Base-by-base conservation (phyloP, 176 grass and related monocot genomes). In the Triticum monococcum region DNA sequence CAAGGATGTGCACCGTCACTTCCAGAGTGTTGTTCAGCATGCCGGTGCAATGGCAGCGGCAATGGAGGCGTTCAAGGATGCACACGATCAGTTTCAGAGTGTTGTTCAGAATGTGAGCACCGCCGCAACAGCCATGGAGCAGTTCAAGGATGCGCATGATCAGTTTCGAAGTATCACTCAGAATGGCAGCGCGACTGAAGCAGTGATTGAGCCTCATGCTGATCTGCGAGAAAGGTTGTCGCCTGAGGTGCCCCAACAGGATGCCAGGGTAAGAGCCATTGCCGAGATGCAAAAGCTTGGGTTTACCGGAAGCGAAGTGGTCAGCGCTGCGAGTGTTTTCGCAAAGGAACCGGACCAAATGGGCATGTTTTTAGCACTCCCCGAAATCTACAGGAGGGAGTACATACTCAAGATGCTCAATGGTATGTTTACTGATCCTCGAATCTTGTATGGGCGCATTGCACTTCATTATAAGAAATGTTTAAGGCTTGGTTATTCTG, bases 281-380 rank as follows among this genome's bases (percentile, higher is more conserved):
- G 66, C 68, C 41, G 89, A 87, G 79, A 72, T 87, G 61, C 68
- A 87, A 46, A 90, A 90, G 67, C 35, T 90, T 80, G 80, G 80
- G 13, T 87, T 91, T 79, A 60, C 67, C 28, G 80, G 85, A 84
- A 90, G 20, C 18, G 33, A 90, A 28, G 85, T 87, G 59, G 85
- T 90, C 48, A 79, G 50, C 7, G 59, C 85, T 10, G 89, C 84
- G 28, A 87, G 80, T 50, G 56, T 90, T 84, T 90, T 90, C 0
- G 80, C 85, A 2, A 90, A 79, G 85, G 84, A 90, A 59, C 84
- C 89, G 46, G 83, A 90, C 26, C 89, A 90, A 61, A 90, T 90
- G 89, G 89, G 86, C 12, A 90, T 90, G 89, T 83, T 90, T 67
- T 25, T 87, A 37, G 84, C 84, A 73, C 80, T 87, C 10, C 89